Base-by-base conservation (phyloP, 345 rosid genomes). In the Hypericum androsaemum region DNA sequence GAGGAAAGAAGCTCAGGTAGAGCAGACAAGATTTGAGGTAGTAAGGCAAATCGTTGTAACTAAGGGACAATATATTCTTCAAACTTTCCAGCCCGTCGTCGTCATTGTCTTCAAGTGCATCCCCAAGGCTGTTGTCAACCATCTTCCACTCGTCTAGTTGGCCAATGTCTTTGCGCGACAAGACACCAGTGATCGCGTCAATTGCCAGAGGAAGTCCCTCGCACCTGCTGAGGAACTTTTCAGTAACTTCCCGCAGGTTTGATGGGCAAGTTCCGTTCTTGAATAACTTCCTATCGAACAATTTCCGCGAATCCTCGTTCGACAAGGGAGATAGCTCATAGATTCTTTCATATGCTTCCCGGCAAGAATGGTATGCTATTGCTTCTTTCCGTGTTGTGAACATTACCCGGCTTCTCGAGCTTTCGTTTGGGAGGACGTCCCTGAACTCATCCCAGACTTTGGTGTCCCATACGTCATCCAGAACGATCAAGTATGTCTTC, bases 141-240 rank as follows among this genome's bases (percentile, higher is more conserved):
- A 13, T 17, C 14, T 32, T 14, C 50, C 50, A 46, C 10, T 17
- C 22, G 50, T 46, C 50, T 3, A 32, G 9, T 14, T 46, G 50
- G 8, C 22, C 50, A 16, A 46, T 46, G 10, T 46, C 22, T 22
- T 22, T 22, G 32, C 32, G 32, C 28, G 50, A 46, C 50, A 14
- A 17, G 7, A 46, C 50, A 13, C 22, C 22, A 0, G 28, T 32
- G 12, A 46, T 46, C 28, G 50, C 22, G 8, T 13, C 32, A 32
- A 46, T 46, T 32, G 28, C 50, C 22, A 46, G 14, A 13, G 50
- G 50, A 17, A 17, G 22, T 46, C 50, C 50, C 22, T 46, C 50
- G 32, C 50, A 46, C 32, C 22, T 17, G 9, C 28, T 46, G 28
- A 46, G 50, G 50, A 46, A 46, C 22, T 46, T 46, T 32, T 32